Conservation (phyloP, 164 flowering plant species). For the Vitis rupestris region DNA sequence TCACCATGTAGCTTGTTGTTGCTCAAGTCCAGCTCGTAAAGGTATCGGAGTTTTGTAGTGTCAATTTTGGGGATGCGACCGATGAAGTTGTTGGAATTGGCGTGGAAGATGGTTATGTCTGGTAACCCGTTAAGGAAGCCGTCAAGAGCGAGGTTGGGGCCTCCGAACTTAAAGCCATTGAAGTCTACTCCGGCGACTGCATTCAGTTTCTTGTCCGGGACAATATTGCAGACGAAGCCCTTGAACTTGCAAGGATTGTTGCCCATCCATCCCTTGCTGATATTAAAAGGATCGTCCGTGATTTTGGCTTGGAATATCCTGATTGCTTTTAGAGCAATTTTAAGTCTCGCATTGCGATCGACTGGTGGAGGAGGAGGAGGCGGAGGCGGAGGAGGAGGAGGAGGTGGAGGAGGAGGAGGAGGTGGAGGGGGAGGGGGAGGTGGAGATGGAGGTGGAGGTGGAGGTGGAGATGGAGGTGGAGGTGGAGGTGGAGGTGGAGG, state of each 20-base stretch:
- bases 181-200: slow-evolving; percentile 35
- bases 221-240: slow-evolving; percentile 31
- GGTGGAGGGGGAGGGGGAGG: slow-evolving; percentile 10
- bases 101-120: slow-evolving; percentile 42
- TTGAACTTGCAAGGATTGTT: slow-evolving; percentile 26
- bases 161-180: slow-evolving; percentile 25
- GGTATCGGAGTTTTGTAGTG: slow-evolving; percentile 16
- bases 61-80: slow-evolving; percentile 22
- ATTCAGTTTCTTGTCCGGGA: neutral
- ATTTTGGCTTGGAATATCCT: slow-evolving; percentile 19
- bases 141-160: slow-evolving; percentile 14
- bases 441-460: slow-evolving; percentile 16
- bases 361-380: neutral
- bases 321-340: slow-evolving; percentile 6
- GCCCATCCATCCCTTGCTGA: slow-evolving; percentile 28
- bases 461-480: slow-evolving; percentile 14
- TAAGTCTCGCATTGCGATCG: neutral
- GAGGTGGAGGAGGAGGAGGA: slow-evolving; percentile 9
- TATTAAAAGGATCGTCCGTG: slow-evolving; percentile 18
- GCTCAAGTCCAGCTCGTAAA: slow-evolving; percentile 65
- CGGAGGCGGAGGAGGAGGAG: slow-evolving; percentile 8
- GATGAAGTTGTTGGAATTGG: slow-evolving; percentile 49
- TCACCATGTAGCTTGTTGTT: slow-evolving; percentile 39
- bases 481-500: slow-evolving; percentile 16
- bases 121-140: slow-evolving; percentile 24